A percentile compares a stretch with the other conserved stretches of the same genome.
These are phyloP conservation scores for Macrolepiota fuliginosa DNA, from an alignment of 768 basidiomycete species.

Conservation along the genomic window DNA sequence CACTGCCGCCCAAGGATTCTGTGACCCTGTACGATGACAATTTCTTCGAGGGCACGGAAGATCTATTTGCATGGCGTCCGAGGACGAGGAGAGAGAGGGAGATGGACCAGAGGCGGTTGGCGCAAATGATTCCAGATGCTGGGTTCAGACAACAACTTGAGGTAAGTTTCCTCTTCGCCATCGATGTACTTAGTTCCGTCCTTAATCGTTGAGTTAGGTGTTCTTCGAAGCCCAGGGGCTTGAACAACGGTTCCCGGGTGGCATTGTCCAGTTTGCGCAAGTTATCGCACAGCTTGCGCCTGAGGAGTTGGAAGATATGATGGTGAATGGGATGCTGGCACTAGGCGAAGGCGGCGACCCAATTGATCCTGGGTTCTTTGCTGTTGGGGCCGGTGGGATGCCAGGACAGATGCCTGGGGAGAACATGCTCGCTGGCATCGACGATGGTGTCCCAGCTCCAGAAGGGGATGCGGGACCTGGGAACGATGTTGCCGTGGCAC, in stretches of 20 bases:
- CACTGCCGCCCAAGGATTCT: slow-evolving; percentile 69
- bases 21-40: slow-evolving; percentile 48
- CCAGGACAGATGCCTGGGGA: slow-evolving; percentile 39
- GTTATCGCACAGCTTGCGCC: slow-evolving; percentile 51
- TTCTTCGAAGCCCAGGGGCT: slow-evolving; percentile 59
- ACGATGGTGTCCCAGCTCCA: slow-evolving; percentile 10
- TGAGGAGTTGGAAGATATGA: slow-evolving; percentile 59
- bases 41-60: slow-evolving; percentile 74
- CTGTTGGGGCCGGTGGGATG: slow-evolving; percentile 41
- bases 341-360: slow-evolving; percentile 31
- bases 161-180: slow-evolving; percentile 24
- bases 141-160: slow-evolving; percentile 57
- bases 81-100: slow-evolving; percentile 41
- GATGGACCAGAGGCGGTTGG: slow-evolving; percentile 50
- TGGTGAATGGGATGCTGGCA: slow-evolving; percentile 40
- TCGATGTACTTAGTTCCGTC: not conserved
- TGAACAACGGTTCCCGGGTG: slow-evolving; percentile 58
- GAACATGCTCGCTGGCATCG: slow-evolving; percentile 19
- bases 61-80: slow-evolving; percentile 36
- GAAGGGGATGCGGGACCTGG: slow-evolving; percentile 25
- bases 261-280: slow-evolving; percentile 62
- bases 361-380: slow-evolving; percentile 1
- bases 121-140: slow-evolving; percentile 55
- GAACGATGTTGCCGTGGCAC: slow-evolving; percentile 17
- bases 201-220: slow-evolving; percentile 25